Percentiles rank a stretch among this genome's conserved stretches.
Conservation (phyloP, 768 basidiomycete species). For the Tricholoma matsutake region DNA sequence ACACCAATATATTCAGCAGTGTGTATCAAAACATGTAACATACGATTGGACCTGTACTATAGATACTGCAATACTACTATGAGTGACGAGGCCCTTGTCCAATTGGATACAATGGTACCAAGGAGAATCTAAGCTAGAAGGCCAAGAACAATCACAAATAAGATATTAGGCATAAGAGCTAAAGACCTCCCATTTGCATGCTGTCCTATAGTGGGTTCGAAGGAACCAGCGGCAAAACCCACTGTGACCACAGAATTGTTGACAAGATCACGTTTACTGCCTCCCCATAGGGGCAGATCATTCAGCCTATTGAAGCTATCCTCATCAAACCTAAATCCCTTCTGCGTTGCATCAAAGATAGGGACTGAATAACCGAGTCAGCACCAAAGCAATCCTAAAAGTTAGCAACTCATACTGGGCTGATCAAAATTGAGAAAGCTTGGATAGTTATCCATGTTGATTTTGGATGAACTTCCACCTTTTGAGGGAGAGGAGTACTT, state of each 20-base stretch:
- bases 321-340: background rate
- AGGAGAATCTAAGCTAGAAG: background rate
- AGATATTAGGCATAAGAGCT: background rate
- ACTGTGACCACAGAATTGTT: background rate
- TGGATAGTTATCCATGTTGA: background rate
- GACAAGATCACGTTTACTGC: background rate
- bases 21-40: background rate
- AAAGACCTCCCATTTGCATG: background rate
- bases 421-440: background rate
- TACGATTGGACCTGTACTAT: background rate
- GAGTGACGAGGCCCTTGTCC: background rate
- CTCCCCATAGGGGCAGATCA: background rate
- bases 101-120: background rate
- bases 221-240: background rate
- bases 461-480: background rate
- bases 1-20: background rate
- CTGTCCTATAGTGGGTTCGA: background rate
- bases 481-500: background rate
- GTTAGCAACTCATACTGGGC: background rate
- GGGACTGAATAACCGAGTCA: background rate
- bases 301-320: background rate
- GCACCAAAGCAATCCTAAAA: background rate
- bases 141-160: background rate
- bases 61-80: background rate
- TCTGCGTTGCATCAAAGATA: background rate